A percentile compares a stretch with the other conserved stretches of the same genome.
Conservation (phyloP, 139 green algal species). For the Chlamydomonas applanata region DNA sequence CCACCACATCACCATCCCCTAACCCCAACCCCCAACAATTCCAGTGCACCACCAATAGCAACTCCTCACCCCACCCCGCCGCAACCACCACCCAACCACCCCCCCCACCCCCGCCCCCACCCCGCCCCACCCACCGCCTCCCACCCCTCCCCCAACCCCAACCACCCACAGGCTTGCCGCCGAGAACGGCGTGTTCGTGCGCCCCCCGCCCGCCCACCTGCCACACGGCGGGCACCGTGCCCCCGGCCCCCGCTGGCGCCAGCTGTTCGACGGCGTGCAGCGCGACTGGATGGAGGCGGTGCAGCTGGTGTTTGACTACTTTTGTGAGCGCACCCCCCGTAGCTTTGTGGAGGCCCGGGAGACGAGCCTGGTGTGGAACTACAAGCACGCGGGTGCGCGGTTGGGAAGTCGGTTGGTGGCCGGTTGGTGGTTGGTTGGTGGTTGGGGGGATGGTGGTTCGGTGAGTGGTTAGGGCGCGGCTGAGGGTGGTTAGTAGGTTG, state of each 20-base stretch:
- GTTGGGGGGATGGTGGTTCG: too few species aligned
- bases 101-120: too few species aligned
- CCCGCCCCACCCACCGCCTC: too few species aligned
- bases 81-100: too few species aligned
- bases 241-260: slow-evolving; percentile 61
- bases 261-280: slow-evolving; percentile 70
- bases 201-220: slow-evolving; percentile 51
- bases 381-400: slow-evolving; percentile 78
- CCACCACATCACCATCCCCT: not conserved
- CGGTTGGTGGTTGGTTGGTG: too few species aligned
- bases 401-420: too few species aligned
- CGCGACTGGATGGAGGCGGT: slow-evolving; percentile 96
- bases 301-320: slow-evolving; percentile 97
- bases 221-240: not conserved
- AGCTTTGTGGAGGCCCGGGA: slow-evolving; percentile 90
- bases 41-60: too few species aligned
- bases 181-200: slow-evolving; percentile 95
- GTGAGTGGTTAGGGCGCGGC: too few species aligned
- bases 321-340: slow-evolving; percentile 95
- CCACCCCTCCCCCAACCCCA: too few species aligned
- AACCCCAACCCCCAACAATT: too few species aligned
- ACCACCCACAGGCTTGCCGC: slow-evolving; percentile 73
- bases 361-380: slow-evolving; percentile 97
- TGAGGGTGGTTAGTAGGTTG: too few species aligned
- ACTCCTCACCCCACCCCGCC: too few species aligned